Evolutionary conservation across 1,284 basidiomycete genomes (phyloP), one percentile per base, ranked within the genome.

Genomic region (Cryptococcus floricola): DNA sequence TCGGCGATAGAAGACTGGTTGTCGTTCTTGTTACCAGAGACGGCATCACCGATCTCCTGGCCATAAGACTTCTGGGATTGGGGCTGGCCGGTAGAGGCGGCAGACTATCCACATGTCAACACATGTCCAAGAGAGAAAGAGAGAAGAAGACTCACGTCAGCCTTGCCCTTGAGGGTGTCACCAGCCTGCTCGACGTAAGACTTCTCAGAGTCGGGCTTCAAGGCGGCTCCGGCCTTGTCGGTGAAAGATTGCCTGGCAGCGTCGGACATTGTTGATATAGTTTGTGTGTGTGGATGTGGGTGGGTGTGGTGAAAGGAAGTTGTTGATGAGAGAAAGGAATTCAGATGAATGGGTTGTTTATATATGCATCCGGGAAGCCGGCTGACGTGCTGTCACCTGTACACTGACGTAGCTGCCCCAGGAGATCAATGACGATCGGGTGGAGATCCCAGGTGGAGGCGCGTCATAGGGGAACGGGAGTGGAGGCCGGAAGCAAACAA

Each of bases 121-220:
- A 38, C 28, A 31, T 31, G 16, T 13, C 16, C 8, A 25, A 23
- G 45, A 44, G 25, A n/a, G 18, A 38, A 43, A 38, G 16, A 39
- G 10, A 31, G 13, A 45, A 37, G 42, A 25, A 3, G 13, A 67
- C 64, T 61, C 55, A 68, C 66, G 60, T 73, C 70, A 54, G 63
- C 41, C 59, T 68, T 69, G 49, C 69, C 69, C 27, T 49, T 57
- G 49, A 73, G 8, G 27, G 51, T 61, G 61, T 73, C 69, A 12
- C 27, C 47, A 37, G 47, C 68, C 57, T 71, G 67, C 58, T 70
- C 68, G 54, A 71, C 59, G 64, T 67, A 70, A 13, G 60, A 50
- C 59, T 70, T 73, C 61, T 73, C 60, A 27, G 62, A 66, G 61
- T 73, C 69, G 54, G 71, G 71, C 63, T 73, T 71, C 42, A 70